A percentile compares a stretch with the other conserved stretches of the same genome.
These are phyloP conservation scores for Aegilops sharonensis DNA, from an alignment of 176 grass and related monocot species.

Conservation along the genomic window DNA sequence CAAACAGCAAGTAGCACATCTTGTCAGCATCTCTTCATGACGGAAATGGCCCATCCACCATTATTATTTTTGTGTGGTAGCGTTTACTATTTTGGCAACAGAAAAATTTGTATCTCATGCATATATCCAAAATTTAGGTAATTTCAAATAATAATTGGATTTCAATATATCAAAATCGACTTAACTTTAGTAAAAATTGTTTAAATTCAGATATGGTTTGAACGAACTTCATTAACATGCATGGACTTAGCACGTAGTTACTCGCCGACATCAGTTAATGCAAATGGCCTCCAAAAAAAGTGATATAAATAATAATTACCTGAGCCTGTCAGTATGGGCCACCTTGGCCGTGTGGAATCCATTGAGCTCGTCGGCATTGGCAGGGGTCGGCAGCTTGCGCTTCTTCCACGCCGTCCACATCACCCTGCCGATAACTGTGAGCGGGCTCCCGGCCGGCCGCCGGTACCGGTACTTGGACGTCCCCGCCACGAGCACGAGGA, in stretches of 20 bases:
- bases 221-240: background rate
- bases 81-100: background rate
- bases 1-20: background rate
- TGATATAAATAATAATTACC: conserved; percentile 24
- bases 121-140: background rate
- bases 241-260: background rate
- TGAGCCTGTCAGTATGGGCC: conserved; percentile 54
- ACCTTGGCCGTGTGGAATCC: conserved; percentile 47
- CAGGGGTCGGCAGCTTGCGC: conserved; percentile 21
- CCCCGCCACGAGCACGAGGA: conserved; percentile 48
- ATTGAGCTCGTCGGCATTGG: conserved; percentile 38
- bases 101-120: no score
- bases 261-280: background rate
- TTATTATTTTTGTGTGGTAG: background rate
- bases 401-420: conserved; percentile 53
- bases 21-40: background rate
- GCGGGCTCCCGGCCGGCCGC: conserved; percentile 55
- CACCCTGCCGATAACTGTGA: conserved; percentile 49
- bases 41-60: background rate
- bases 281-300: background rate
- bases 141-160: background rate
- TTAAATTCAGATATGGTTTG: background rate
- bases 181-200: background rate
- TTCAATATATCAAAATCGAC: background rate
- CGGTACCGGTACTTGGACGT: conserved; percentile 53